phyloP scores from a whole-genome alignment of 129 eudicot species.

The Flaveria linearis region DNA sequence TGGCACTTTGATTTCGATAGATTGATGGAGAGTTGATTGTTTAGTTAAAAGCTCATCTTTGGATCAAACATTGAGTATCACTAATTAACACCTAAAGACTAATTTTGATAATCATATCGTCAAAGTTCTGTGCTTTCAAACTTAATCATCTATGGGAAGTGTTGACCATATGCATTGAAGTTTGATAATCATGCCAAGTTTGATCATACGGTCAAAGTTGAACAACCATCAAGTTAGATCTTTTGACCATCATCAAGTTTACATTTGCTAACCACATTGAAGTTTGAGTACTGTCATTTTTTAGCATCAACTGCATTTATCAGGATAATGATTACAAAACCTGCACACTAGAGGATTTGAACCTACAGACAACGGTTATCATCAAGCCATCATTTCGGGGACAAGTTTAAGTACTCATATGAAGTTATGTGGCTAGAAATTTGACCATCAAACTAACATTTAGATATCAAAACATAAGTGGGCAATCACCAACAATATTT shows the following conservation, averaged over 20 bases:
- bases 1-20: not conserved
- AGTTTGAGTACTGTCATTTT: not conserved
- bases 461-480: not conserved
- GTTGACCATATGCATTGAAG: not conserved
- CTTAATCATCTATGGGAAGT: not conserved
- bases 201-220: constrained; percentile 7
- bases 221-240: not conserved
- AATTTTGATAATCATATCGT: not conserved
- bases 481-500: not conserved
- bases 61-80: not conserved
- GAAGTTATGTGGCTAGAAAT: not conserved
- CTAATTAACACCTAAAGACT: not conserved
- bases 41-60: not conserved
- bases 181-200: constrained; percentile 2
- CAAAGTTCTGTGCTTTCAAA: not conserved
- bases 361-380: too few species aligned
- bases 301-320: too few species aligned
- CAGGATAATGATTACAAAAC: too few species aligned
- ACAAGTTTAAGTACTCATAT: not conserved
- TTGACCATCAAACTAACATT: not conserved
- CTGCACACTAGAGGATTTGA: too few species aligned
- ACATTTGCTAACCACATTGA: not conserved
- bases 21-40: not conserved
- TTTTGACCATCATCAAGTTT: not conserved
- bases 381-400: too few species aligned